Evolutionary conservation across 1,139 yeast species (phyloP).

Genomic region (Nakaseomyces kungkrabaensis): DNA sequence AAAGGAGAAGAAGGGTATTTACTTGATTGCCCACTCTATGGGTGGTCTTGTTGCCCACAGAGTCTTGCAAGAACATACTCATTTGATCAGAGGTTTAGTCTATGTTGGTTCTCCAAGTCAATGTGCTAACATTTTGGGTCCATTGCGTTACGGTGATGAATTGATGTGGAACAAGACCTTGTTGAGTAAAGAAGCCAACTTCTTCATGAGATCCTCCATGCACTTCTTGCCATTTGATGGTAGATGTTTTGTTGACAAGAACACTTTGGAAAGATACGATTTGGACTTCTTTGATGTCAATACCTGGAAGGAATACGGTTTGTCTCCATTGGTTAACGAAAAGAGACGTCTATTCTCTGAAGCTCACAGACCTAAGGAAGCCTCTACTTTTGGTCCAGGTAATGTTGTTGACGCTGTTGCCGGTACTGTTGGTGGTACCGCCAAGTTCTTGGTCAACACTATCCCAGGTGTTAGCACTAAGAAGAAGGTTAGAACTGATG

Average conservation of each 20-base stretch:
- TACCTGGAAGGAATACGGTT: conserved; percentile 66
- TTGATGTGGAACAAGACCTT: conserved; percentile 66
- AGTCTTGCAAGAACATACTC: conserved; percentile 59
- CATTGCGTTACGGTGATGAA: conserved; percentile 70
- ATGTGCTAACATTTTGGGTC: conserved; percentile 81
- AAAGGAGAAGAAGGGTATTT: conserved; percentile 38
- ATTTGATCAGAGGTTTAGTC: conserved; percentile 58
- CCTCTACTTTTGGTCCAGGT: conserved; percentile 5
- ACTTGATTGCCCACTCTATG: conserved; percentile 85
- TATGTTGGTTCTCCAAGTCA: conserved; percentile 81
- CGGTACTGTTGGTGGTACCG: conserved; percentile 3
- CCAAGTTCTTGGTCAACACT: conserved; percentile 1
- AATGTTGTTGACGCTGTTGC: conserved; percentile 5
- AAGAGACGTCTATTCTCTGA: not conserved
- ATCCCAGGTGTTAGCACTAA: conserved; percentile 2
- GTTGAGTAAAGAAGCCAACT: conserved; percentile 70
- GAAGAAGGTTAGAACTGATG: conserved; percentile 7
- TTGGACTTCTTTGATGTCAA: conserved; percentile 73
- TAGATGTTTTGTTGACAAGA: conserved; percentile 54
- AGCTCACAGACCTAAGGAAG: conserved; percentile 4
- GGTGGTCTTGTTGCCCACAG: conserved; percentile 83
- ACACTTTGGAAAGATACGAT: conserved; percentile 48
- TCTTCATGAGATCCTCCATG: conserved; percentile 80
- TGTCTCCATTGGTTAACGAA: conserved; percentile 63
- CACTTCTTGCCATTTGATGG: conserved; percentile 70